Percentiles rank a stretch among this genome's conserved stretches.
phyloP scores from a whole-genome alignment of 2,329 filamentous ascomycete species.

The Fusarium sp. region DNA sequence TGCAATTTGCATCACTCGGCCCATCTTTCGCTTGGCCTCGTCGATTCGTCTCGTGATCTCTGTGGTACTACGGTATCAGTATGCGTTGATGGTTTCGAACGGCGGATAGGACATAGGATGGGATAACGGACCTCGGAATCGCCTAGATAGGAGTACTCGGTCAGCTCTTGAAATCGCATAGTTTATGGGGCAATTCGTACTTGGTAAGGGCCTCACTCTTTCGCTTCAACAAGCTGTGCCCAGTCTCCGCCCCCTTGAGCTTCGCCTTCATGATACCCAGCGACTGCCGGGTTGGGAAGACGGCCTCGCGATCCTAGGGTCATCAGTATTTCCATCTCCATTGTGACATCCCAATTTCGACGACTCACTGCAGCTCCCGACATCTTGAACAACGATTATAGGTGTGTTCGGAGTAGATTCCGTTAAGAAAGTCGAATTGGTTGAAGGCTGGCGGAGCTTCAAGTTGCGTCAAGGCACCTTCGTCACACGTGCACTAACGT shows the following conservation, averaged over 20 bases:
- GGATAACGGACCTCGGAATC: slow-evolving; percentile 75
- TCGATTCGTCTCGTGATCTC: slow-evolving; percentile 98
- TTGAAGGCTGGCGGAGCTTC: slow-evolving; percentile 20
- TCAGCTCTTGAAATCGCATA: not conserved
- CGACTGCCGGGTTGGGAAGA: slow-evolving; percentile 97
- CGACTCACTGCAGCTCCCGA: slow-evolving; percentile 47
- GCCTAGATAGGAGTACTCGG: slow-evolving; percentile 59
- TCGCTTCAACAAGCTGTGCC: slow-evolving; percentile 93
- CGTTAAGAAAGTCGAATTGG: slow-evolving; percentile 6
- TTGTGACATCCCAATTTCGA: not conserved
- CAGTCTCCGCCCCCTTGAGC: slow-evolving; percentile 90
- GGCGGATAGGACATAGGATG: not conserved
- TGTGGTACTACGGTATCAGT: slow-evolving; percentile 47
- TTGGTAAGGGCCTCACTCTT: slow-evolving; percentile 99
- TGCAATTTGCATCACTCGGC: slow-evolving; percentile 97
- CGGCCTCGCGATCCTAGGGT: slow-evolving; percentile 83
- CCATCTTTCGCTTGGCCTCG: slow-evolving; percentile 99
- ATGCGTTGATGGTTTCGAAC: slow-evolving; percentile 16
- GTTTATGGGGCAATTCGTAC: slow-evolving; percentile 58
- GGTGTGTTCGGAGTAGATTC: slow-evolving; percentile 1
- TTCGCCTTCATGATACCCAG: slow-evolving; percentile 97
- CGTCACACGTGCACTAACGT: slow-evolving; percentile 32
- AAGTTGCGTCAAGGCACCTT: slow-evolving; percentile 21
- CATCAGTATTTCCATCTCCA: slow-evolving; percentile 24
- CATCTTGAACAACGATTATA: slow-evolving; percentile 40